Base-by-base conservation (phyloP, 2,329 filamentous ascomycete genomes). In the Metarhizium sp. region DNA sequence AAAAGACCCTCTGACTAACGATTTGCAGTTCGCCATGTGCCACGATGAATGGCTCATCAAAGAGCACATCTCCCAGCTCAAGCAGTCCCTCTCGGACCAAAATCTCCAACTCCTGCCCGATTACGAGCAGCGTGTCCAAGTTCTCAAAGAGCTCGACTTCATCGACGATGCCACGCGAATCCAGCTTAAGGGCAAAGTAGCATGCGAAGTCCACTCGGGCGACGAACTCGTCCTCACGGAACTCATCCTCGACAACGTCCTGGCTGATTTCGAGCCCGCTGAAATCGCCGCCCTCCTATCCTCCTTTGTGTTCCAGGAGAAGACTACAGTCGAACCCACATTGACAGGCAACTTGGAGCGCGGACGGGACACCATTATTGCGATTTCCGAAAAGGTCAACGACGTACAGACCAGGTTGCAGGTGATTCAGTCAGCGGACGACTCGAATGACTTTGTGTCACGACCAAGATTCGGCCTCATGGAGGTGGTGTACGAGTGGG, bases 401-500 rank as follows among this genome's bases (percentile, higher is more conserved):
- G 81, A 86, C 42, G 86, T 92, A 53, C 94, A 99, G 74, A 91
- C 89, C 14, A 76, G 88, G 58, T 86, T 95, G 66, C 94, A 99
- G 73, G 92, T 99, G 34, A 92, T 97, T 56, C 82, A 95, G 57
- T 89, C 88, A 0, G 81, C 87, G 1, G 92, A 97, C 55, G 92
- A 96, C 67, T 87, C 86, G 56, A 96, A 95, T 64, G 92, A 97
- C 70, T 96, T 96, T 66, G 87, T 89, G 40, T 90, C 85, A 57
- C 81, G 86, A 54, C 90, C 92, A 2, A 82, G 92, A 10, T 99
- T 99, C 67, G 94, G 92, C 1, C 80, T 99, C 55, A 91, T 96
- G 68, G 94, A 99, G 71, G 94, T 99, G 0, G 95, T 99, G 38
- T 96, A 97, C 69, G 94, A 99, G 71, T 99, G 94, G 94, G 94